A percentile compares a stretch with the other conserved stretches of the same genome.
Conservation (phyloP, 1,284 basidiomycete species). For the Ceratobasidium sp. region DNA sequence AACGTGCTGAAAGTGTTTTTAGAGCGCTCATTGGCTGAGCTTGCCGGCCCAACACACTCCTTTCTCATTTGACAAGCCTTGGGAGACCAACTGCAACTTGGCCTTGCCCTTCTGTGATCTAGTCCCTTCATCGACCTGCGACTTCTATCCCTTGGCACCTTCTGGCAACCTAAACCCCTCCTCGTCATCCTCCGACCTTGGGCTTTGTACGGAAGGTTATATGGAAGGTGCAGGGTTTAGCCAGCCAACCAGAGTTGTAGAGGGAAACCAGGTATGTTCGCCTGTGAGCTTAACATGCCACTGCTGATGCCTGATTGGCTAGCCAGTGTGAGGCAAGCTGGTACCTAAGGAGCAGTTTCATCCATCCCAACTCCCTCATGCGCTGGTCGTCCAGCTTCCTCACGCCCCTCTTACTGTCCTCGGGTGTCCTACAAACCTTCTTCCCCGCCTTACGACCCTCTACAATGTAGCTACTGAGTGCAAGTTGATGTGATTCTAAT, state of each 20-base stretch:
- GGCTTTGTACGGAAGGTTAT: not conserved
- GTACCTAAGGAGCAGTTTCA: not conserved
- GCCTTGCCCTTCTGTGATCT: not conserved
- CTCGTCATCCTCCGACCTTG: not conserved
- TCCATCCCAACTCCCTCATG: not conserved
- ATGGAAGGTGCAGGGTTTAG: no score
- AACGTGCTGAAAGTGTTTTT: not conserved
- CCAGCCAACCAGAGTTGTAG: no score
- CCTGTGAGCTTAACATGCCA: not conserved
- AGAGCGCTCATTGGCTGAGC: not conserved
- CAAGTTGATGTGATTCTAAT: not conserved
- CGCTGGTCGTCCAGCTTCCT: not conserved
- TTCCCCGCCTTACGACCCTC: not conserved
- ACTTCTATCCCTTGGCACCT: no score
- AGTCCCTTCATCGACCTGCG: no score
- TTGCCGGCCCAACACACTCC: not conserved
- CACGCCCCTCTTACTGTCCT: not conserved
- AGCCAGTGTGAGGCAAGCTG: not conserved
- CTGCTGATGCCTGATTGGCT: not conserved
- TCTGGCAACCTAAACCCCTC: not conserved
- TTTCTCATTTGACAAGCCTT: no score
- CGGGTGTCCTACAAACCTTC: no score
- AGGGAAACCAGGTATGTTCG: not conserved
- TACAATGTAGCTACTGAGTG: conserved; percentile 1
- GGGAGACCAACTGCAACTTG: no score